Conservation (phyloP, 441 rosid genomes). For the Pelargonium myrrhifolium region DNA sequence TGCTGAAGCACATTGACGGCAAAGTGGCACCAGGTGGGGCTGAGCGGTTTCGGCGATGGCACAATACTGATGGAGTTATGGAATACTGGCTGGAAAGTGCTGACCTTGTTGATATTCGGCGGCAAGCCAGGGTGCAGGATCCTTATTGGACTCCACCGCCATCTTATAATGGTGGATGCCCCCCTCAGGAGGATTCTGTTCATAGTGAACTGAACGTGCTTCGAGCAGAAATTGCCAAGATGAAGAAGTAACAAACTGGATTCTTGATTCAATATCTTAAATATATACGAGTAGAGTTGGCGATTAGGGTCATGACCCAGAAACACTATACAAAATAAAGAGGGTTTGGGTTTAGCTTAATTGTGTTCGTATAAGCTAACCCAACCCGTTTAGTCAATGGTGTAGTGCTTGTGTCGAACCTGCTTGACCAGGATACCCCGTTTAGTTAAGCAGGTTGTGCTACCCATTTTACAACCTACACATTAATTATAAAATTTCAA, state of each 20-base stretch:
- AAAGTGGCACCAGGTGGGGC: constrained; percentile 74
- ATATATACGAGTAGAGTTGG: neutral
- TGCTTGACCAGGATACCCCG: too few species aligned
- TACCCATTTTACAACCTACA: too few species aligned
- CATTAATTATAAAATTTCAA: too few species aligned
- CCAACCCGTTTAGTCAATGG: too few species aligned
- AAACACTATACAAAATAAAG: too few species aligned
- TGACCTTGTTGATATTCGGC: constrained; percentile 48
- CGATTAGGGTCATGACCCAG: too few species aligned
- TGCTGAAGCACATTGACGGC: constrained; percentile 77
- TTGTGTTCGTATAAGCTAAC: too few species aligned
- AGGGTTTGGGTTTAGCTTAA: too few species aligned
- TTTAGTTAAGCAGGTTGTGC: too few species aligned
- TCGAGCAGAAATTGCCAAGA: constrained; percentile 51
- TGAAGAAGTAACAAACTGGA: constrained; percentile 52
- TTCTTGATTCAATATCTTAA: neutral
- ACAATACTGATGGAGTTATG: constrained; percentile 69
- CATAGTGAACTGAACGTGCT: constrained; percentile 39
- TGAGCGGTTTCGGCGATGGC: constrained; percentile 77
- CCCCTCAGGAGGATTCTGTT: constrained; percentile 33
- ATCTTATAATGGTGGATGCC: constrained; percentile 41
- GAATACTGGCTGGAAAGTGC: constrained; percentile 88
- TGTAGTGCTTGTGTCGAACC: too few species aligned
- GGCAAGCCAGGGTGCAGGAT: constrained; percentile 53
- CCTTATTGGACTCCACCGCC: constrained; percentile 52